Base-by-base conservation (phyloP, 1,139 yeast genomes). In the Wickerhamomyces sp. region DNA sequence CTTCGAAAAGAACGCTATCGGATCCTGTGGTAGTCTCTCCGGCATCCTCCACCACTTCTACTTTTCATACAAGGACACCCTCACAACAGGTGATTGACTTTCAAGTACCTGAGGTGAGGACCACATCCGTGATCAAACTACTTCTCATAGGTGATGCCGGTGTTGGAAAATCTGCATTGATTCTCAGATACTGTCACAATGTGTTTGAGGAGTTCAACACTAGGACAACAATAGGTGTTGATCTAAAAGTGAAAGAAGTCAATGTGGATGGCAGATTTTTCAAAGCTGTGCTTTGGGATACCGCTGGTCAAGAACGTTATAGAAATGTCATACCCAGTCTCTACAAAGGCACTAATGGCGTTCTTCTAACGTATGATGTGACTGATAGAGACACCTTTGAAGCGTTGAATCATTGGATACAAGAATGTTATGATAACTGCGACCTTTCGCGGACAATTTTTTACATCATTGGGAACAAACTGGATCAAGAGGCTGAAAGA, bases 261-360 rank as follows among this genome's bases (percentile, higher is more conserved):
- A 76, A 75, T 51, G 66, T 78, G 31, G 84, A 78, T 49, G 78
- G 76, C 56, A 68, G 59, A 60, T 75, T 47, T 60, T 77, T 52
- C 61, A 80, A 57, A 64, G 59, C 67, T 51, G 60, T 74, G 57
- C 44, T 64, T 36, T 66, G 70, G 82, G 82, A 75, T 49, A 75
- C 82, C 11, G 82, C 82, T 2, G 82, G 82, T 7, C 82, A 76
- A 56, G 82, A 75, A 51, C 55, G 81, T 40, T 76, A 74, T 52
- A 60, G 79, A 46, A 62, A 61, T 35, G 68, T 75, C 49, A 73
- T 72, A 26, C 83, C 84, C 6, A 70, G 78, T 9, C 62, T 77
- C 38, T 77, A 77, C 45, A 67, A 80, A 47, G 81, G 77, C 43
- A 69, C 79, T 23, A 78, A 77, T 46, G 84, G 79, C 10, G 77